Conservation (phyloP, 495 filamentous ascomycete species). For the Aspergillus avenaceus region DNA sequence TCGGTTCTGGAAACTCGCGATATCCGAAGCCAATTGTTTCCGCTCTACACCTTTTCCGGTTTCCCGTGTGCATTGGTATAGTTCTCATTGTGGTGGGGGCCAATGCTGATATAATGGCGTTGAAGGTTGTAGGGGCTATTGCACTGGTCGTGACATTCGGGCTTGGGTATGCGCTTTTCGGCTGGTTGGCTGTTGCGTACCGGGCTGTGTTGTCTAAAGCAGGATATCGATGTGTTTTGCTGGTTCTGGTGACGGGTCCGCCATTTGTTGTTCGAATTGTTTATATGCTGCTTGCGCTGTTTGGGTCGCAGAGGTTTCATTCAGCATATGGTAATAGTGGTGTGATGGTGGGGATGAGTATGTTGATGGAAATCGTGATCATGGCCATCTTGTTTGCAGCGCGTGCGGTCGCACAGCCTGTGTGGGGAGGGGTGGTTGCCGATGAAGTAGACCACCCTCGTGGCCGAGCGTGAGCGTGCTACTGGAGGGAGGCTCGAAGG, state of each 20-base stretch:
- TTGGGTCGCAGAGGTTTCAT: constrained; percentile 22
- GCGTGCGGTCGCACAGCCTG: constrained; percentile 22
- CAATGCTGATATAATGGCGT: constrained; percentile 14
- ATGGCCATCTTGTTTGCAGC: constrained; percentile 18
- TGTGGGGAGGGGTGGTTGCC: constrained; percentile 7
- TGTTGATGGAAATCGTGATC: constrained; percentile 30
- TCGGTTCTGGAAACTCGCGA: constrained; percentile 27
- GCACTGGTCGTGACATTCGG: constrained; percentile 23
- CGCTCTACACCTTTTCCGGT: constrained; percentile 22
- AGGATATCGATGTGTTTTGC: constrained; percentile 19
- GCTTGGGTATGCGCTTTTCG: constrained; percentile 22
- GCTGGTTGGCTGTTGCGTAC: constrained; percentile 20
- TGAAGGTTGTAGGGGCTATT: constrained; percentile 20
- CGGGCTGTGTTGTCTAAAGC: constrained; percentile 17
- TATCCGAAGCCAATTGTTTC: constrained; percentile 25
- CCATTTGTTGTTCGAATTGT: constrained; percentile 23
- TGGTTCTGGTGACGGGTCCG: constrained; percentile 19
- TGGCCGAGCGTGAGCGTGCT: not conserved
- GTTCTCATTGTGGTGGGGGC: constrained; percentile 24
- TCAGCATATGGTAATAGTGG: constrained; percentile 17
- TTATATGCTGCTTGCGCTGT: constrained; percentile 23
- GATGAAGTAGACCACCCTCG: not conserved
- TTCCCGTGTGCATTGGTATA: constrained; percentile 24
- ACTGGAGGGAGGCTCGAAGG: not conserved
- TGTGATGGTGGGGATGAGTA: constrained; percentile 23